Evolutionary conservation across 225 moss, liverwort and hornwort species (phyloP), one percentile per base, ranked within the genome.

Genomic region (Sphagnum tenellum): DNA sequence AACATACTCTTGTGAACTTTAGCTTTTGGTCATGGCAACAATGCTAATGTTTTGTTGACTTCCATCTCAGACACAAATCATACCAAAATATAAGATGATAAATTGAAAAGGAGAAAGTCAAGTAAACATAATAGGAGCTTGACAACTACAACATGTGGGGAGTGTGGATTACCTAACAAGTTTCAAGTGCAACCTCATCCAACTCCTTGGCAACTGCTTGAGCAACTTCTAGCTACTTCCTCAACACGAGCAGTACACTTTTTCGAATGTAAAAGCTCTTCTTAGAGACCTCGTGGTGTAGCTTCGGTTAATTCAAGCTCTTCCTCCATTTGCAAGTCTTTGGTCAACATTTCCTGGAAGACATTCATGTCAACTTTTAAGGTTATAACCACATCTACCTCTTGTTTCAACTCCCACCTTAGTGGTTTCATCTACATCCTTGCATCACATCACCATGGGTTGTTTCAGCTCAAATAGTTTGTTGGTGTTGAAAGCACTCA

Each of bases 211-310:
- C 81, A 49, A 76, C 70, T 45, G 67, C 71, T 45, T 88, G 86
- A 12, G 79, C 78, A 88, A 85, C 81, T 70, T 89, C 89, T 49
- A 96, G 78, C 77, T 96, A 86, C 78, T 87, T 84, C 5, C 70
- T 77, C 14, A 96, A 67, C 45, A 89, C 81, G 57, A 90, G 80
- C 54, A 88, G 48, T 53, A 92, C 88, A n/a, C 76, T 81, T 59
- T 66, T 85, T 29, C 76, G 71, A 44, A 56, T 3, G 9, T 44
- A 63, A 13, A 88, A 29, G 44, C 57, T 85, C 85, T 56, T 78
- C 67, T 51, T 85, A 75, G 52, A 88, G 64, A 48, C 44, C 60
- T 62, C 72, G 63, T 11, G 59, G 57, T 59, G 69, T 48, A 48
- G 61, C 56, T 46, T 59, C 70, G 29, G 68, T 67, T 13, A 71